phyloP scores from a whole-genome alignment of 805 yeast species.

The Spathaspora gorwiae region DNA sequence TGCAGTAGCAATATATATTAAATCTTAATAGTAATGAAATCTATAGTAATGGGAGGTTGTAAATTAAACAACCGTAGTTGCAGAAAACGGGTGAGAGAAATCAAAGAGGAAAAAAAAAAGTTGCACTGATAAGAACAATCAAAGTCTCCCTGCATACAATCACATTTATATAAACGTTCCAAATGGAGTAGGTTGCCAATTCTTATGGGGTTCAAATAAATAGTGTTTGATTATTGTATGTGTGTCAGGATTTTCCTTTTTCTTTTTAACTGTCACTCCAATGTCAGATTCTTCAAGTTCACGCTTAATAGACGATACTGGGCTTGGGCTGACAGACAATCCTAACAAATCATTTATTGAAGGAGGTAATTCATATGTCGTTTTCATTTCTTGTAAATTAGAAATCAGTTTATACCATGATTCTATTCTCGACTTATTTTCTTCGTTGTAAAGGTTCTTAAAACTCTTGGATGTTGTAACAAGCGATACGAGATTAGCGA shows the following conservation, averaged over 20 bases:
- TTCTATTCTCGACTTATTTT: background rate
- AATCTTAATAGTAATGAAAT: too few species aligned
- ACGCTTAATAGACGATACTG: slow-evolving; percentile 5
- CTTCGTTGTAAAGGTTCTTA: background rate
- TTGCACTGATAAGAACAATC: background rate
- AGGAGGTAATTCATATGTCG: slow-evolving; percentile 16
- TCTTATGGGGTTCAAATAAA: slow-evolving; percentile 26
- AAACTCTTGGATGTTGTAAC: background rate
- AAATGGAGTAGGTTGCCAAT: slow-evolving; percentile 55
- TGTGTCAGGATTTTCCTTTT: slow-evolving; percentile 2
- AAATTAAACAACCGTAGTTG: too few species aligned
- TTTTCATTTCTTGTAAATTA: background rate
- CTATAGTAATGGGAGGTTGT: too few species aligned
- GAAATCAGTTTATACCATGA: background rate
- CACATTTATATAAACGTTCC: slow-evolving; percentile 25
- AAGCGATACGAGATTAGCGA: background rate
- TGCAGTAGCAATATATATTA: too few species aligned
- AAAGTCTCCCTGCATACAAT: background rate
- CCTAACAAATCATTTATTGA: slow-evolving; percentile 23
- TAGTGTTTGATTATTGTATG: slow-evolving; percentile 5
- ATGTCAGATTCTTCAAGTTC: background rate
- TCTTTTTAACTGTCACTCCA: slow-evolving; percentile 5
- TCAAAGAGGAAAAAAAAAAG: too few species aligned
- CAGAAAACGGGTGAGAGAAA: too few species aligned
- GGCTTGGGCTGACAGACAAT: slow-evolving; percentile 5